phyloP scores from a whole-genome alignment of 148 eudicot species.

The Talinum fruticosum region DNA sequence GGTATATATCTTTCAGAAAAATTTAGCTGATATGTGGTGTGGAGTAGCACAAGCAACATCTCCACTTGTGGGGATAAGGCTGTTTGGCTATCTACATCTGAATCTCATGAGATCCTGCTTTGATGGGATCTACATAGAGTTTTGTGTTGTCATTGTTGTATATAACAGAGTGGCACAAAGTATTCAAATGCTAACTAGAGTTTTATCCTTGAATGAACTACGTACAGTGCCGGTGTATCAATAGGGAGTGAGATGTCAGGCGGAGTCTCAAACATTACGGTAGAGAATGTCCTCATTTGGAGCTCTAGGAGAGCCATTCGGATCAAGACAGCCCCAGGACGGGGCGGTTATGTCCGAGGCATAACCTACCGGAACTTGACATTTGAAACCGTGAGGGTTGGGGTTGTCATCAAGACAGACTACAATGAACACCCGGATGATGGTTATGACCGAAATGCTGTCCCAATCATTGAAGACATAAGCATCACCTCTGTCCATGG shows the following conservation, averaged over 20 bases:
- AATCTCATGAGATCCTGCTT: not conserved
- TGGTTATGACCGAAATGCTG: constrained; percentile 62
- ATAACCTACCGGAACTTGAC: constrained; percentile 72
- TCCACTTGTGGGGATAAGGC: not conserved
- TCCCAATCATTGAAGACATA: constrained; percentile 56
- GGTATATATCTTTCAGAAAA: not conserved
- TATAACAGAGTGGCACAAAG: not conserved
- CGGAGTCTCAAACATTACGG: constrained; percentile 80
- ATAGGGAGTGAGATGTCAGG: constrained; percentile 99
- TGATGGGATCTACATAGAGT: not conserved
- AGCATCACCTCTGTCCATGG: constrained; percentile 68
- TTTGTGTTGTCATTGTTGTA: not conserved
- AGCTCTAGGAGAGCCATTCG: constrained; percentile 81
- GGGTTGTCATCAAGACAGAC: constrained; percentile 82
- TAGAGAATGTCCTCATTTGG: constrained; percentile 74
- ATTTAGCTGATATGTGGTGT: not conserved
- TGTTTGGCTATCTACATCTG: not conserved
- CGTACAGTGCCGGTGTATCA: constrained; percentile 81
- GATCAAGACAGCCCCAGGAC: constrained; percentile 85
- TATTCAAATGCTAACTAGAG: not conserved
- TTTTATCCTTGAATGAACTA: constrained; percentile 19
- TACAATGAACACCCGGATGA: constrained; percentile 91
- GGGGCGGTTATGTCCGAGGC: constrained; percentile 79
- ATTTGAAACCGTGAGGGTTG: constrained; percentile 70
- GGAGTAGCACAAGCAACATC: not conserved